Conservation (phyloP, 2,329 filamentous ascomycete genomes). For the Fusarium hainanense region DNA sequence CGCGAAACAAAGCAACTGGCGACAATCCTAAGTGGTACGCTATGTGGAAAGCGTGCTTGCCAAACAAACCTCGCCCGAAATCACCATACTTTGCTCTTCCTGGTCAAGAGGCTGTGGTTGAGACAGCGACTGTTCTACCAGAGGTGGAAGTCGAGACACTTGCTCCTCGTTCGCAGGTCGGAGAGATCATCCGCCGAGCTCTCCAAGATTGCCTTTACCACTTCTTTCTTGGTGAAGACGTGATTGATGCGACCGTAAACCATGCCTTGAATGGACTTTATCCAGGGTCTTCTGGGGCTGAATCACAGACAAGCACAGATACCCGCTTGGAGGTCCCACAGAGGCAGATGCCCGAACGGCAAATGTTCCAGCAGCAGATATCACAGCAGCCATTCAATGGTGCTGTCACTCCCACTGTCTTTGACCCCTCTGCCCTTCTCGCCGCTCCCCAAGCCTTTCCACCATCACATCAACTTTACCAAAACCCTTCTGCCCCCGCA, state of each 20-base stretch:
- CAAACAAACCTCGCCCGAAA: not conserved
- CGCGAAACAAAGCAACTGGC: not conserved
- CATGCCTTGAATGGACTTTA: constrained; percentile 1
- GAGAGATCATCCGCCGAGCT: not conserved
- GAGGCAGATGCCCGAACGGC: not conserved
- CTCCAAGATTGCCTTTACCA: not conserved
- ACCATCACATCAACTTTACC: not conserved
- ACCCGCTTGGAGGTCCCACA: not conserved
- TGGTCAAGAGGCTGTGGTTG: not conserved
- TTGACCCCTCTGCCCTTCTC: not conserved
- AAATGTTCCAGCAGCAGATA: not conserved
- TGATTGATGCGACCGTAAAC: not conserved
- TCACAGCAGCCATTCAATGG: not conserved
- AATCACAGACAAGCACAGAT: constrained; percentile 2
- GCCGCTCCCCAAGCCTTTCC: not conserved
- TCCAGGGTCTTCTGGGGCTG: not conserved
- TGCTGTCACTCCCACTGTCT: not conserved
- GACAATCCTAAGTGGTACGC: not conserved
- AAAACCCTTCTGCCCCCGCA: not conserved
- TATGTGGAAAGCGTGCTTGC: not conserved
- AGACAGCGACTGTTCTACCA: not conserved
- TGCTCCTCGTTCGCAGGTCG: not conserved
- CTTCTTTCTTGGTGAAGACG: not conserved
- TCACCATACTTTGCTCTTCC: not conserved
- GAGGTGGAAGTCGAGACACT: constrained; percentile 3